Percentiles rank a stretch among this genome's conserved stretches.
Evolutionary conservation across 371 early-diverging fungal genomes (phyloP).

Genomic region (Mortierella sp.): DNA sequence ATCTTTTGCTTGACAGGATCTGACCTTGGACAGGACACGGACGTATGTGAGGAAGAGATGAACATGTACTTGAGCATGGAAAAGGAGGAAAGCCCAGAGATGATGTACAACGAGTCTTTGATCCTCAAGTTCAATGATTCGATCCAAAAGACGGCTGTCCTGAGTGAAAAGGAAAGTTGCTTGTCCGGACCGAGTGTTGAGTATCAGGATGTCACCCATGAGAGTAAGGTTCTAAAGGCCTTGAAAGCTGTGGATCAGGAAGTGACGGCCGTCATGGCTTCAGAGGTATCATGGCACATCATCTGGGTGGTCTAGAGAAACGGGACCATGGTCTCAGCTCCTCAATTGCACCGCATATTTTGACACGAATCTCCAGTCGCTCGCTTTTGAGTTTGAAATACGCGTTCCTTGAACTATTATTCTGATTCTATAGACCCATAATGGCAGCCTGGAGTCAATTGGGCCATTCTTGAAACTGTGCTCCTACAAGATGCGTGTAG

Average conservation of each 20-base stretch:
- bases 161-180: slow-evolving; percentile 16
- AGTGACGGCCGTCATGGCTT: slow-evolving; percentile 29
- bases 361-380: too few species aligned
- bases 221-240: slow-evolving; percentile 7
- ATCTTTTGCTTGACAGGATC: slow-evolving; percentile 31
- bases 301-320: too few species aligned
- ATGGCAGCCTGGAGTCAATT: too few species aligned
- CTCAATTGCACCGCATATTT: too few species aligned
- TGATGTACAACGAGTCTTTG: slow-evolving; percentile 21
- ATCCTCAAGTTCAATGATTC: slow-evolving; percentile 31
- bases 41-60: slow-evolving; percentile 40
- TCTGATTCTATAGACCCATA: too few species aligned
- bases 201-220: background rate
- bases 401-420: too few species aligned
- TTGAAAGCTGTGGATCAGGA: slow-evolving; percentile 13
- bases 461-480: too few species aligned
- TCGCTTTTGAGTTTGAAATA: too few species aligned
- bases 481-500: too few species aligned
- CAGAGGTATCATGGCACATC: too few species aligned
- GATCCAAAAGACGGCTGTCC: slow-evolving; percentile 28
- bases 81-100: slow-evolving; percentile 40
- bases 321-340: too few species aligned
- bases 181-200: background rate
- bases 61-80: slow-evolving; percentile 49
- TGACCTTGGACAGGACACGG: slow-evolving; percentile 14